phyloP scores from a whole-genome alignment of 2,329 filamentous ascomycete genomes.

The Monilinia polystroma region DNA sequence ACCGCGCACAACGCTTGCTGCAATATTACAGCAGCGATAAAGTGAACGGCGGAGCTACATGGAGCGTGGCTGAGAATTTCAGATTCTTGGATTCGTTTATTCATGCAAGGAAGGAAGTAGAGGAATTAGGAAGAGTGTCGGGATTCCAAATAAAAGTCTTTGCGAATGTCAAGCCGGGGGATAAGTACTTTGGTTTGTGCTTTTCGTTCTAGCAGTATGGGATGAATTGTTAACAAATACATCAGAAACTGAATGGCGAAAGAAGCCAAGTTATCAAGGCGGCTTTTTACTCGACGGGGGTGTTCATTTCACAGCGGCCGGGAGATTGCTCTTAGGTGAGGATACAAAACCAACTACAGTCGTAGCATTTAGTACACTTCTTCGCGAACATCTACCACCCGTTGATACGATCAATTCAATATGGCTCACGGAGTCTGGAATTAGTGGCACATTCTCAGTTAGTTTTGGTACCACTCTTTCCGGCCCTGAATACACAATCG shows the following conservation, averaged over 20 bases:
- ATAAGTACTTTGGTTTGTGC: slow-evolving; percentile 46
- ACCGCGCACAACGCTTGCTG: slow-evolving; percentile 49
- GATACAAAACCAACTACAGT: slow-evolving; percentile 32
- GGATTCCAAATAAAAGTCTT: slow-evolving; percentile 53
- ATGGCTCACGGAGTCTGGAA: slow-evolving; percentile 38
- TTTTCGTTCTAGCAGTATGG: not conserved
- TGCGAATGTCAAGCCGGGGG: slow-evolving; percentile 44
- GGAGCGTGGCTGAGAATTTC: slow-evolving; percentile 71
- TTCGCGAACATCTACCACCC: slow-evolving; percentile 37
- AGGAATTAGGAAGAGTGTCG: slow-evolving; percentile 53
- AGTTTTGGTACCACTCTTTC: slow-evolving; percentile 39
- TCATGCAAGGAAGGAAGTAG: slow-evolving; percentile 51
- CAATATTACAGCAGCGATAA: slow-evolving; percentile 46
- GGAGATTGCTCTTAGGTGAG: slow-evolving; percentile 56
- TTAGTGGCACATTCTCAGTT: slow-evolving; percentile 38
- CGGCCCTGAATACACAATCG: slow-evolving; percentile 37
- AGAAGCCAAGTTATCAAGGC: slow-evolving; percentile 68
- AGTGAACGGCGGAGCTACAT: slow-evolving; percentile 44
- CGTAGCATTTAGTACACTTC: slow-evolving; percentile 35
- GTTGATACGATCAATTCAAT: slow-evolving; percentile 40
- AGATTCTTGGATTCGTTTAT: slow-evolving; percentile 59
- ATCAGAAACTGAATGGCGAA: slow-evolving; percentile 59
- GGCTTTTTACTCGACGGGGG: slow-evolving; percentile 76
- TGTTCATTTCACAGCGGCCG: slow-evolving; percentile 67
- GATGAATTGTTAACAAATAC: slow-evolving; percentile 3